Evolutionary conservation across 148 eudicot species (phyloP).

Genomic region (Cornus florida): DNA sequence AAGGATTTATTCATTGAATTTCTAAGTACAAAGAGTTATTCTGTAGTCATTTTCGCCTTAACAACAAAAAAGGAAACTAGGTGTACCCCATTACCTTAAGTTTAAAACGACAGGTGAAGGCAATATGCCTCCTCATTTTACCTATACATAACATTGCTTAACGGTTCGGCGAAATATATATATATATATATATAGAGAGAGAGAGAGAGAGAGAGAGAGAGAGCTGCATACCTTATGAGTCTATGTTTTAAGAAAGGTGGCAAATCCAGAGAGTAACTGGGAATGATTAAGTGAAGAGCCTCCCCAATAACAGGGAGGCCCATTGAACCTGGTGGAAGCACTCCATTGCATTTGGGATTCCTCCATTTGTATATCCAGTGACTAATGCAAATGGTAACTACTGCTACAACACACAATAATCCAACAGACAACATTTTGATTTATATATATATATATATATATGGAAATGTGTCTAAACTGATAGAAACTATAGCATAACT

Average conservation of each 20-base stretch:
- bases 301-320: slow-evolving; percentile 35
- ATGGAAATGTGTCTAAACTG: too few relatives aligned
- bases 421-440: neutral
- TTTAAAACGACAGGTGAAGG: neutral
- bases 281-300: slow-evolving; percentile 27
- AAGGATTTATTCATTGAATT: too few relatives aligned
- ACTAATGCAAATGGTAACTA: slow-evolving; percentile 6
- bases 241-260: slow-evolving; percentile 32
- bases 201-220: too few relatives aligned
- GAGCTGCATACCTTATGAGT: slow-evolving; percentile 13
- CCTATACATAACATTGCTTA: too few relatives aligned
- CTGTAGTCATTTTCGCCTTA: too few relatives aligned
- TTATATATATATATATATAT: too few relatives aligned
- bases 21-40: too few relatives aligned
- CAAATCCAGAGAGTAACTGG: slow-evolving; percentile 25
- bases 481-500: too few relatives aligned
- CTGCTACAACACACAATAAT: neutral
- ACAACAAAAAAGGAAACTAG: neutral
- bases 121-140: too few relatives aligned
- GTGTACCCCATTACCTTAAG: too few relatives aligned
- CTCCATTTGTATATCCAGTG: slow-evolving; percentile 29
- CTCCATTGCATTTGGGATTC: slow-evolving; percentile 33
- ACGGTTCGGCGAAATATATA: neutral
- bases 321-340: slow-evolving; percentile 35
- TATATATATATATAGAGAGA: neutral